Base-by-base conservation (phyloP, 2,329 filamentous ascomycete species). In the Epichloe baconii region DNA sequence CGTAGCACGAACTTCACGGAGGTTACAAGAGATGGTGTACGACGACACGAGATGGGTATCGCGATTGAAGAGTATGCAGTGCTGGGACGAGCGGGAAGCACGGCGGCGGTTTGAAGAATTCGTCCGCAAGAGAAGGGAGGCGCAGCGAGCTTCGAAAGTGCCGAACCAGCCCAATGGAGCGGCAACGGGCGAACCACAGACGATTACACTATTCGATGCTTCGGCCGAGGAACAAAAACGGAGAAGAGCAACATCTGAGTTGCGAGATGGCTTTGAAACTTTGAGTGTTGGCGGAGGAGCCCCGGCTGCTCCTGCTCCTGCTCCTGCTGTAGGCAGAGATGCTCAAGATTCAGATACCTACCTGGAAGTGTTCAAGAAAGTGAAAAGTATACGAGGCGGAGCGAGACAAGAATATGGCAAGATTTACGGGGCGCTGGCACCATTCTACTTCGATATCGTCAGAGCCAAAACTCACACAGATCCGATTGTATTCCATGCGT, bases 21-120 rank as follows among this genome's bases (percentile, higher is more conserved):
- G 88, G 54, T 80, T 97, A 77, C 85, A 86, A 64, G 93, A 98
- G 69, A 98, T 98, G 90, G 90, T 96, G 3, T 98, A 97, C 68
- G 93, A 98, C 66, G 93, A 98, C 67, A 88, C 89, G 47, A 79
- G 91, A 71, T 98, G 93, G 93, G 86, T 97, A 40, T 82, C 87
- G 56, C 79, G 87, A 56, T 69, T 98, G 50, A 86, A 86, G 64
- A 82, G 78, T 53, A 95, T 98, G 82, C 87, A 85, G 2, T 85
- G 86, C 58, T 98, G 93, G 93, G 85, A 95, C 62, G 93, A 98
- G 64, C 67, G 73, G 3, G 91, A 95, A 64, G 93, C 93, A 4
- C 78, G 90, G 54, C 82, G 79, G 58, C 74, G 86, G 49, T 87
- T 88, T 49, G 91, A 96, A 55, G 83, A 91, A 23, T 76, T 78